Conservation (phyloP, 139 green algal genomes). For the Chlorella vulgaris region DNA sequence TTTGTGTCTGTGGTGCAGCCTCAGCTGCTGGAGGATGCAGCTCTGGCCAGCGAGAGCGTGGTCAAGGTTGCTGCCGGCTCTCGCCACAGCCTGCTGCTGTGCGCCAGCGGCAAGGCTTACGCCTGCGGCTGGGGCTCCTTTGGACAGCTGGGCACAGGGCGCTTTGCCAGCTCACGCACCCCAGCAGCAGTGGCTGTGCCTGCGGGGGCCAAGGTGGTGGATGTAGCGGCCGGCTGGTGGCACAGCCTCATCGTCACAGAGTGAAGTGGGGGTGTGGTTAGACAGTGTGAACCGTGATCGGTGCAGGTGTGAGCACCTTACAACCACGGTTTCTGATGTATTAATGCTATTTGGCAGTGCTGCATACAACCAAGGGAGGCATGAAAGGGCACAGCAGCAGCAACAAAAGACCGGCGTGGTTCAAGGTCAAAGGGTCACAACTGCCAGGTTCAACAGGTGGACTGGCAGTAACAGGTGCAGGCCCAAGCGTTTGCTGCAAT, state of each 20-base stretch:
- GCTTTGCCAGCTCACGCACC: neutral
- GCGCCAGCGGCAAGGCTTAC: slow-evolving; percentile 19
- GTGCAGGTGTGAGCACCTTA: no score
- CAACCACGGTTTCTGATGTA: no score
- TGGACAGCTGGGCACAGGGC: slow-evolving; percentile 52
- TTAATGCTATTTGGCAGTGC: no score
- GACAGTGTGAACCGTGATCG: no score
- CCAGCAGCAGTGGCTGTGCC: slow-evolving; percentile 14
- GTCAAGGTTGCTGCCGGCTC: slow-evolving; percentile 43
- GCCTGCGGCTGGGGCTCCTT: slow-evolving; percentile 51
- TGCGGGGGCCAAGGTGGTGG: neutral
- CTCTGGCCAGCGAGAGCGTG: slow-evolving; percentile 29
- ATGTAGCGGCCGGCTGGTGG: slow-evolving; percentile 57
- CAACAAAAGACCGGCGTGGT: no score
- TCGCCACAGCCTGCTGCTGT: slow-evolving; percentile 50
- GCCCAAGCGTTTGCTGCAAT: no score
- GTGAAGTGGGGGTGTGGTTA: neutral
- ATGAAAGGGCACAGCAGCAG: no score
- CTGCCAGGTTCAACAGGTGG: no score
- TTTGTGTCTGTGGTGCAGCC: slow-evolving; percentile 20
- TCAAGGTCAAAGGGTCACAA: no score
- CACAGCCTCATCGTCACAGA: slow-evolving; percentile 45
- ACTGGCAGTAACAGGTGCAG: no score
- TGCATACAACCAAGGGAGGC: no score
- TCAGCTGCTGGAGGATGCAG: slow-evolving; percentile 38